Base-by-base conservation (phyloP, 2,329 filamentous ascomycete species). In the Diaporthe citrichinensis region DNA sequence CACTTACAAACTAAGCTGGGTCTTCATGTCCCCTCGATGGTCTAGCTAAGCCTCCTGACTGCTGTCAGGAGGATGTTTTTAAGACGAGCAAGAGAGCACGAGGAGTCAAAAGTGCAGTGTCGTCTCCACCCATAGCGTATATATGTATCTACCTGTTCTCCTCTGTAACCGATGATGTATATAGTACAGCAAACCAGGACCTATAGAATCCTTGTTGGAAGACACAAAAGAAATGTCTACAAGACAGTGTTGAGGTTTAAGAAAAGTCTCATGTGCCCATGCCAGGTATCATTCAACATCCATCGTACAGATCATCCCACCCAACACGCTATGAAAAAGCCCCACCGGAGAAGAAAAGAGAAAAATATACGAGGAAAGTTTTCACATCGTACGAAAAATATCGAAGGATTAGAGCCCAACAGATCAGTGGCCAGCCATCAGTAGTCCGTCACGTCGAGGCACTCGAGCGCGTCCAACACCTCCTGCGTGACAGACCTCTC, bases 251-350 rank as follows among this genome's bases (percentile, higher is more conserved):
- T 55, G 31, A 55, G 25, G 28, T 34, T 23, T 12, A 34, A 17
- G 8, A 65, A 51, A 55, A 31, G 36, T 65, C 51, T 73, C 41
- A 17, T 46, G 49, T 44, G 71, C 34, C 71, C 69, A 59, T 34
- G 57, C 44, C 71, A 44, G 34, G 57, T 53, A 73, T 73, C 39
- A 59, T 71, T 65, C 58, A 73, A 44, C 71, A 65, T 77, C 73
- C 49, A 73, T 73, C 73, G 67, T 76, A 51, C 74, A 73, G 71
- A 75, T 73, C n/a, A 75, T 59, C 73, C 74, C 71, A 59, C 58
- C 74, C 34, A 1, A 36, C 31, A 39, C 36, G 53, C 53, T 59
- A 72, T 49, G 51, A 65, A 55, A 44, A 61, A 72, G 17, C 31
- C 28, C 31, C 23, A 17, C 23, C 8, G 14, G 9, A 51, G 23